These are phyloP conservation scores for Staphylotrichum tortipilum DNA, from an alignment of 495 filamentous ascomycete genomes.

Conservation along the genomic window DNA sequence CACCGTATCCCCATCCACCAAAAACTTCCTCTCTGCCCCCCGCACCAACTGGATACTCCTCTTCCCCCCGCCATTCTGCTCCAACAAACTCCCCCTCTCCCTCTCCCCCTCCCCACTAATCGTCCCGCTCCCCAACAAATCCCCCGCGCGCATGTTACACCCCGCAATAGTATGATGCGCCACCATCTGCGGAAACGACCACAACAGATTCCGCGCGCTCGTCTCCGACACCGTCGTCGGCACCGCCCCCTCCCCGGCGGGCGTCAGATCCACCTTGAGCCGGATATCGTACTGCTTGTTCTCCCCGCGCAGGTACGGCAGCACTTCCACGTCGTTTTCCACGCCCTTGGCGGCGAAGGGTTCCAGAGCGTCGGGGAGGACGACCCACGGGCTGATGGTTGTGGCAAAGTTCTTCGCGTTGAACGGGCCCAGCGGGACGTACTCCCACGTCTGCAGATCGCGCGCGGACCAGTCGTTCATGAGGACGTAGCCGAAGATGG, in stretches of 20 bases:
- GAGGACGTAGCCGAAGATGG: constrained; percentile 77
- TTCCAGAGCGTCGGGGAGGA: constrained; percentile 74
- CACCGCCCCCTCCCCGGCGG: constrained; percentile 47
- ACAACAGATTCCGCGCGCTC: constrained; percentile 66
- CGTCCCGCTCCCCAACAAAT: constrained; percentile 81
- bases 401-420: constrained; percentile 90
- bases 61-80: constrained; percentile 63
- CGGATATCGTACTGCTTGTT: constrained; percentile 65
- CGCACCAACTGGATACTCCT: constrained; percentile 55
- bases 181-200: constrained; percentile 91
- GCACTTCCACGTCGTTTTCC: constrained; percentile 53
- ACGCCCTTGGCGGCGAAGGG: constrained; percentile 48
- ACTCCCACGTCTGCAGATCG: constrained; percentile 89
- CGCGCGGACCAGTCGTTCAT: constrained; percentile 94
- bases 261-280: constrained; percentile 61
- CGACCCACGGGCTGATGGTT: constrained; percentile 81
- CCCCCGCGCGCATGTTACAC: constrained; percentile 72
- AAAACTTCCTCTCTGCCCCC: constrained; percentile 62
- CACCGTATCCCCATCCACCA: constrained; percentile 79
- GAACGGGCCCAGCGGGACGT: constrained; percentile 77
- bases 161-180: constrained; percentile 84
- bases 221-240: constrained; percentile 57
- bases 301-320: constrained; percentile 59
- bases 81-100: constrained; percentile 67
- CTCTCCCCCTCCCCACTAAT: constrained; percentile 59